A percentile compares a stretch with the other conserved stretches of the same genome.
Conservation (phyloP, 768 basidiomycete species). For the Galerina marginata region DNA sequence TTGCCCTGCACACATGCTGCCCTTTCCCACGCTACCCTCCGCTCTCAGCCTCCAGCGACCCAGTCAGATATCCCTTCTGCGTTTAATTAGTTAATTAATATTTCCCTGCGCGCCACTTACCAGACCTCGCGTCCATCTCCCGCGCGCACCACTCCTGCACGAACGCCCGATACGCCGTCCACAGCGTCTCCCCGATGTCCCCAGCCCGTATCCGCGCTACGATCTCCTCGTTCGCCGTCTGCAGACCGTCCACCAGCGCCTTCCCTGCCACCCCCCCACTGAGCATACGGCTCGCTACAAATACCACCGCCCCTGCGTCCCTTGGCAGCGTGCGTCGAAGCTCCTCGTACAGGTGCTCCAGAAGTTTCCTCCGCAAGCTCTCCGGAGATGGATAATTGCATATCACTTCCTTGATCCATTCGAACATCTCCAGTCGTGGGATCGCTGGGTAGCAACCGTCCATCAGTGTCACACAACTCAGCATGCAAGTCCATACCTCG, state of each 20-base stretch:
- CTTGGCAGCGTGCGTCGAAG: conserved; percentile 36
- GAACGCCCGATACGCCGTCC: conserved; percentile 51
- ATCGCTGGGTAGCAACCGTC: conserved; percentile 37
- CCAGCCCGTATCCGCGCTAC: conserved; percentile 25
- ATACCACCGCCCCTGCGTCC: conserved; percentile 40
- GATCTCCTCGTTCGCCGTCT: conserved; percentile 46
- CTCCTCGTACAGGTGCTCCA: conserved; percentile 45
- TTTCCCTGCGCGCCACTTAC: conserved; percentile 50
- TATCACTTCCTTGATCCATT: conserved; percentile 42
- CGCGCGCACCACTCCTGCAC: conserved; percentile 58
- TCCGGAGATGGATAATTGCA: conserved; percentile 41
- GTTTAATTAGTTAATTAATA: background rate
- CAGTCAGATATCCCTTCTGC: conserved; percentile 60
- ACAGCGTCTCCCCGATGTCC: conserved; percentile 28
- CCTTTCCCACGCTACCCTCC: conserved; percentile 14
- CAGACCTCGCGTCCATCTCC: conserved; percentile 54
- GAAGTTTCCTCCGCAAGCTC: conserved; percentile 39
- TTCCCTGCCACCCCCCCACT: conserved; percentile 33
- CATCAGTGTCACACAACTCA: conserved; percentile 17
- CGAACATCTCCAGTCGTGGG: conserved; percentile 47
- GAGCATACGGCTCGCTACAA: conserved; percentile 42
- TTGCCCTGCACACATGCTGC: conserved; percentile 5
- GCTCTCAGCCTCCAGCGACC: conserved; percentile 30
- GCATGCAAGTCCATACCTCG: conserved; percentile 54
- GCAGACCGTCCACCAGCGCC: conserved; percentile 43